Conservation (phyloP, 306 rosid genomes). For the Glycine tomentella region DNA sequence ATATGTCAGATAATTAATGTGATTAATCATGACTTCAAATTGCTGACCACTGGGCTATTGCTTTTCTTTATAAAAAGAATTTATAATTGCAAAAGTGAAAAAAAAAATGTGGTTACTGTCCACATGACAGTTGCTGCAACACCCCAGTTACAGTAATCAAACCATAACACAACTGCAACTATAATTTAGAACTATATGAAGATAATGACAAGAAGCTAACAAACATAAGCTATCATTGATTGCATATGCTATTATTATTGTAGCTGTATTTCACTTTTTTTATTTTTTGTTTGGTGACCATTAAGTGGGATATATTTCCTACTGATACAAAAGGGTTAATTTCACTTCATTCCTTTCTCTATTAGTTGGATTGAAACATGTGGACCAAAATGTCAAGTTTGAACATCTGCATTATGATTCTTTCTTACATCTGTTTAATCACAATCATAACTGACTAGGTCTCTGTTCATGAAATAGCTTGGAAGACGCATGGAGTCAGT, state of each 20-base stretch:
- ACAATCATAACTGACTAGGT: conserved; percentile 45
- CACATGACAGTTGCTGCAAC: neutral
- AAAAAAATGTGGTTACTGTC: neutral
- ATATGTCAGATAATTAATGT: neutral
- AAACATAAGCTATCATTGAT: conserved; percentile 4
- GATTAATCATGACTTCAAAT: neutral
- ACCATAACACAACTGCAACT: neutral
- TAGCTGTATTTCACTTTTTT: conserved; percentile 33
- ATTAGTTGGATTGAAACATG: conserved; percentile 29
- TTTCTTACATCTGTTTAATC: conserved; percentile 37
- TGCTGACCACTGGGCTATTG: neutral
- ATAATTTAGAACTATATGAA: neutral
- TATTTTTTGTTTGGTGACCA: conserved; percentile 39
- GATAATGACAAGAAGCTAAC: conserved; percentile 13
- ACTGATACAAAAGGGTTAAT: neutral
- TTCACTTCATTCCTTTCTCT: conserved; percentile 25
- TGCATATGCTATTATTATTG: neutral
- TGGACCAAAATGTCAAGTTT: conserved; percentile 37
- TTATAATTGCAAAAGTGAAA: neutral
- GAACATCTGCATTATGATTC: conserved; percentile 5
- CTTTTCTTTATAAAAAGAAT: neutral
- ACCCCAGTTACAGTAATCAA: neutral
- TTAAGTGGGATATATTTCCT: conserved; percentile 27
- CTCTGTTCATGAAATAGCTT: conserved; percentile 68
- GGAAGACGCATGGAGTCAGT: conserved; percentile 82